Percentiles rank a stretch among this genome's conserved stretches.
Evolutionary conservation across 1,284 basidiomycete genomes (phyloP).

Genomic region (Fomitiporia mediterranea): DNA sequence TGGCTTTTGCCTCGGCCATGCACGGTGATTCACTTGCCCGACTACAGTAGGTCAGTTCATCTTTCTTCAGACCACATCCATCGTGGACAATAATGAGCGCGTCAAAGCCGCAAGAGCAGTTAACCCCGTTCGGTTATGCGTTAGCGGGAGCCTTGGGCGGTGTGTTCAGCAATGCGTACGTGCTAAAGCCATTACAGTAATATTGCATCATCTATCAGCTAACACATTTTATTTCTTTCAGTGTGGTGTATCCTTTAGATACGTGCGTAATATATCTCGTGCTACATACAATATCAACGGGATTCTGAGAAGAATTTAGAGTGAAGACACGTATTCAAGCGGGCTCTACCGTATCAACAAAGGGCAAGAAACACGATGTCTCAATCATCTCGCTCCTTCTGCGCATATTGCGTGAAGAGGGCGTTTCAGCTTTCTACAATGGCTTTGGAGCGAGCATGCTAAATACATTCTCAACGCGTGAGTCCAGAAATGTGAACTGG

Average conservation of each 20-base stretch:
- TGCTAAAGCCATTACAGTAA: slow-evolving; percentile 23
- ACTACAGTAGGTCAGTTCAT: neutral
- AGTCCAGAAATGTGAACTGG: slow-evolving; percentile 32
- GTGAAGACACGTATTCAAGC: slow-evolving; percentile 97
- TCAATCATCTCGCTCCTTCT: slow-evolving; percentile 64
- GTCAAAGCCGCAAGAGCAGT: slow-evolving; percentile 43
- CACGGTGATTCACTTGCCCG: slow-evolving; percentile 8
- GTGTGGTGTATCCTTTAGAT: slow-evolving; percentile 94
- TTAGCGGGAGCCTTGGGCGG: slow-evolving; percentile 93
- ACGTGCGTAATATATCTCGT: slow-evolving; percentile 36
- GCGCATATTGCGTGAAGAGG: slow-evolving; percentile 75
- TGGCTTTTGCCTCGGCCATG: no score
- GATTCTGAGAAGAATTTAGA: slow-evolving; percentile 36
- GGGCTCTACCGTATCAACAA: slow-evolving; percentile 34
- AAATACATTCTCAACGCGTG: slow-evolving; percentile 95
- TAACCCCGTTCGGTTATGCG: slow-evolving; percentile 91
- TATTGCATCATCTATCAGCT: neutral
- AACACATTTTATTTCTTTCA: slow-evolving; percentile 29
- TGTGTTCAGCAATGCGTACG: slow-evolving; percentile 90
- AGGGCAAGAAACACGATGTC: slow-evolving; percentile 49
- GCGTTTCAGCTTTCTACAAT: slow-evolving; percentile 79
- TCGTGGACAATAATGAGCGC: slow-evolving; percentile 37
- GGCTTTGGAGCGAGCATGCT: slow-evolving; percentile 98
- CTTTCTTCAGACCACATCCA: slow-evolving; percentile 1
- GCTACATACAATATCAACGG: neutral